A percentile compares a stretch with the other conserved stretches of the same genome.
Conservation (phyloP, 176 grass and related monocot species). For the Hyparrhenia diplandra region DNA sequence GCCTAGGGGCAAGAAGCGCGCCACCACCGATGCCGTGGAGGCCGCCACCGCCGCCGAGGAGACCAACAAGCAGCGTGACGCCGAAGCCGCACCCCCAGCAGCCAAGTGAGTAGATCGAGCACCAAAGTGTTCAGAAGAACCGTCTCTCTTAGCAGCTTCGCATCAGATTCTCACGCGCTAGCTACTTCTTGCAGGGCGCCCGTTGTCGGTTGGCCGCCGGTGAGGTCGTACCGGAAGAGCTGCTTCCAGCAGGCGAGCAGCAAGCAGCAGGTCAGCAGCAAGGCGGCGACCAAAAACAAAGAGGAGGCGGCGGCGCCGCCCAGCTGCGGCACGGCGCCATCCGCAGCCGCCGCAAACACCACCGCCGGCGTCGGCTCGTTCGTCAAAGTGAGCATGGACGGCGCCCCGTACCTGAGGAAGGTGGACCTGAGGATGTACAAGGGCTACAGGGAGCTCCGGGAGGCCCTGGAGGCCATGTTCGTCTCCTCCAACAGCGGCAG, state of each 20-base stretch:
- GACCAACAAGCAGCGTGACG: background rate
- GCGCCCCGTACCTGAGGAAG: constrained; percentile 80
- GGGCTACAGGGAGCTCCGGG: constrained; percentile 75
- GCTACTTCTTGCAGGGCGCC: constrained; percentile 47
- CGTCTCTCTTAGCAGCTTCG: background rate
- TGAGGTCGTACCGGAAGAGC: constrained; percentile 77
- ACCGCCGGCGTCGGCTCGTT: constrained; percentile 21
- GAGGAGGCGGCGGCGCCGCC: background rate
- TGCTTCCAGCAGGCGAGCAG: constrained; percentile 41
- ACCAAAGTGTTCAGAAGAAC: background rate
- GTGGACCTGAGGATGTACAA: constrained; percentile 67
- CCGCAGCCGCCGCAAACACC: background rate
- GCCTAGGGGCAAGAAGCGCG: constrained; percentile 43
- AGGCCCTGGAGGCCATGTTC: constrained; percentile 74
- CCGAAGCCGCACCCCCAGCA: constrained; percentile 23
- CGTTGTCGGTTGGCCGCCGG: constrained; percentile 88
- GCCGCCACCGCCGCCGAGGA: background rate
- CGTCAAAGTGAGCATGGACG: constrained; percentile 97
- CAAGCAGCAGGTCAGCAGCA: background rate
- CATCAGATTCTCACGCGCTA: background rate
- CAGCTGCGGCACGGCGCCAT: background rate
- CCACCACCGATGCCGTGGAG: constrained; percentile 8
- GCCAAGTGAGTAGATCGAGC: constrained; percentile 43
- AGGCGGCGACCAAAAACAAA: background rate
- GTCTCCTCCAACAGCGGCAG: constrained; percentile 36